phyloP scores from a whole-genome alignment of 2,329 filamentous ascomycete genomes.

The Ascocoryne sarcoides region DNA sequence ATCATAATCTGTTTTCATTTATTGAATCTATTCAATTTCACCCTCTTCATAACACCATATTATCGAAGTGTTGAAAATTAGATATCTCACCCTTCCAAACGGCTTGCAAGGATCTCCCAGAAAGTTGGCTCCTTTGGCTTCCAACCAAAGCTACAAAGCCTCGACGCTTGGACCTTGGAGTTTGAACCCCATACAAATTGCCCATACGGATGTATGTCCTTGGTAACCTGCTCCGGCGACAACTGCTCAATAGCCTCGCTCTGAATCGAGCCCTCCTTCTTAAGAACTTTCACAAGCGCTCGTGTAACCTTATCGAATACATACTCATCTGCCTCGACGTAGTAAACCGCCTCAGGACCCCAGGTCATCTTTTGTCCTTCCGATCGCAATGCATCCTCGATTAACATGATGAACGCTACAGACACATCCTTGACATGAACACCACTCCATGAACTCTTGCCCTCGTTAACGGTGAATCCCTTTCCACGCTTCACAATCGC shows the following conservation, averaged over 20 bases:
- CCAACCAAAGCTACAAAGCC: too few species aligned
- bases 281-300: slow-evolving; percentile 37
- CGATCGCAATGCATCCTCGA: slow-evolving; percentile 42
- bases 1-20: too few species aligned
- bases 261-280: slow-evolving; percentile 37
- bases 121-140: too few species aligned
- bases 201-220: too few species aligned
- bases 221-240: too few species aligned
- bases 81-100: too few species aligned
- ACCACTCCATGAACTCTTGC: slow-evolving; percentile 37
- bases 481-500: slow-evolving; percentile 37
- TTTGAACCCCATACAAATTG: too few species aligned
- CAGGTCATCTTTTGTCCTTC: slow-evolving; percentile 34
- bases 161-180: too few species aligned
- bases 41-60: too few species aligned
- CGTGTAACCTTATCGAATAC: slow-evolving; percentile 40
- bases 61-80: too few species aligned
- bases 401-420: slow-evolving; percentile 40
- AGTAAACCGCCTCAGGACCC: slow-evolving; percentile 46
- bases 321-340: slow-evolving; percentile 44
- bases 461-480: slow-evolving; percentile 41
- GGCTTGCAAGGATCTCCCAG: too few species aligned
- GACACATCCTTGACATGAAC: slow-evolving; percentile 47
- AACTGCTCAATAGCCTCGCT: slow-evolving; percentile 12
- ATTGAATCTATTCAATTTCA: too few species aligned